phyloP scores from a whole-genome alignment of 2,329 filamentous ascomycete genomes.

The Colletotrichum sp. region DNA sequence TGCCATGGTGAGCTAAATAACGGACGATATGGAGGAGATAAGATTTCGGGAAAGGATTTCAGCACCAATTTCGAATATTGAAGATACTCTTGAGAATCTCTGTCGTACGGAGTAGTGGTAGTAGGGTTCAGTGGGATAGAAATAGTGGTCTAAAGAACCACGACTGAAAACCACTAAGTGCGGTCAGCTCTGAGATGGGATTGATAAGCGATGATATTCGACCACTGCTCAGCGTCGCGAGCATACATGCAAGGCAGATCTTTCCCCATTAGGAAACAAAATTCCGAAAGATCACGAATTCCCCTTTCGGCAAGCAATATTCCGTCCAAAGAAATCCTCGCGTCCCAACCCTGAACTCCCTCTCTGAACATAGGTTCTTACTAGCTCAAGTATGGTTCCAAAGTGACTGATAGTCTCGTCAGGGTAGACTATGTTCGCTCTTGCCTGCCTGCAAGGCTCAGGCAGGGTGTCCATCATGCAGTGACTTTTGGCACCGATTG shows the following conservation, averaged over 20 bases:
- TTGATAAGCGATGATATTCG: background rate
- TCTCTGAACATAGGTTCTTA: background rate
- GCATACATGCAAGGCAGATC: background rate
- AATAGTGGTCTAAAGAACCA: background rate
- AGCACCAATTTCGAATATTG: no score
- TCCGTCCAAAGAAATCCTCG: background rate
- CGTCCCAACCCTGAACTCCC: background rate
- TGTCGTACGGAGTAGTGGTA: rapidly evolving
- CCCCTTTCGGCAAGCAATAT: background rate
- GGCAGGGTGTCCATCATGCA: background rate
- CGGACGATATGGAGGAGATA: background rate
- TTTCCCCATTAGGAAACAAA: background rate
- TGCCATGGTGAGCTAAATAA: background rate
- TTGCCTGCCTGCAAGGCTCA: background rate
- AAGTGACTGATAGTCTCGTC: background rate
- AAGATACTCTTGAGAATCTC: background rate
- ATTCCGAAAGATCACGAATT: background rate
- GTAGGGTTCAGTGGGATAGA: background rate
- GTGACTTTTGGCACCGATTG: background rate
- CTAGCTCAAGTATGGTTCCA: background rate
- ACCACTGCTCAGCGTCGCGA: background rate
- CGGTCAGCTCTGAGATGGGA: background rate
- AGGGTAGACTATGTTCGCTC: background rate
- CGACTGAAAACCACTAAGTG: background rate
- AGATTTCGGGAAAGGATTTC: background rate